Percentiles rank a stretch among this genome's conserved stretches.
Conservation (phyloP, 2,329 filamentous ascomycete species). For the Scortechinia acanthostroma region DNA sequence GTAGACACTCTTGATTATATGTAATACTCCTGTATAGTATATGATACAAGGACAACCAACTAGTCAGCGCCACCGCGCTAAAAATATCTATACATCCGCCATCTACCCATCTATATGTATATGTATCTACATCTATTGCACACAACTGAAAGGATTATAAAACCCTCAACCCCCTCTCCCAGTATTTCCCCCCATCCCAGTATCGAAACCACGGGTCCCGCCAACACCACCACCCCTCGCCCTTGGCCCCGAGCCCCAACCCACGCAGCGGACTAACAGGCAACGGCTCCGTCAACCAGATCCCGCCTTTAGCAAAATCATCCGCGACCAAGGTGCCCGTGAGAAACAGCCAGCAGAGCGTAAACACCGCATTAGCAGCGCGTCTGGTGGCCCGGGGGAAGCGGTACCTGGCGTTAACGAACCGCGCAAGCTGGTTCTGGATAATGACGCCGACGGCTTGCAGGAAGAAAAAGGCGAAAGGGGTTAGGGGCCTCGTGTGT, state of each 20-base stretch:
- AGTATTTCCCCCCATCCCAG: constrained; percentile 38
- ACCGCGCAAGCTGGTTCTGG: constrained; percentile 20
- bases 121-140: neutral
- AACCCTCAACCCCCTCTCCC: constrained; percentile 31
- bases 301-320: constrained; percentile 47
- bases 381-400: neutral
- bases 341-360: constrained; percentile 37
- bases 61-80: too few species aligned
- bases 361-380: neutral
- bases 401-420: neutral
- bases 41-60: neutral
- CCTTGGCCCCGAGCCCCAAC: constrained; percentile 37
- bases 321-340: constrained; percentile 43
- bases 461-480: constrained; percentile 38
- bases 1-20: too few species aligned
- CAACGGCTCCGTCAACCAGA: constrained; percentile 58
- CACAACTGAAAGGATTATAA: neutral
- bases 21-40: neutral
- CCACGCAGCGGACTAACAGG: constrained; percentile 47
- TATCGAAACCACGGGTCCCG: constrained; percentile 29
- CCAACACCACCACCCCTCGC: constrained; percentile 44
- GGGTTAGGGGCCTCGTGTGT: constrained; percentile 30
- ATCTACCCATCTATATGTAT: neutral
- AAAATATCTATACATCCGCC: too few species aligned
- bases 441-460: constrained; percentile 40